Conservation (phyloP, 2,329 filamentous ascomycete genomes). For the Pseudopithomyces maydicus region DNA sequence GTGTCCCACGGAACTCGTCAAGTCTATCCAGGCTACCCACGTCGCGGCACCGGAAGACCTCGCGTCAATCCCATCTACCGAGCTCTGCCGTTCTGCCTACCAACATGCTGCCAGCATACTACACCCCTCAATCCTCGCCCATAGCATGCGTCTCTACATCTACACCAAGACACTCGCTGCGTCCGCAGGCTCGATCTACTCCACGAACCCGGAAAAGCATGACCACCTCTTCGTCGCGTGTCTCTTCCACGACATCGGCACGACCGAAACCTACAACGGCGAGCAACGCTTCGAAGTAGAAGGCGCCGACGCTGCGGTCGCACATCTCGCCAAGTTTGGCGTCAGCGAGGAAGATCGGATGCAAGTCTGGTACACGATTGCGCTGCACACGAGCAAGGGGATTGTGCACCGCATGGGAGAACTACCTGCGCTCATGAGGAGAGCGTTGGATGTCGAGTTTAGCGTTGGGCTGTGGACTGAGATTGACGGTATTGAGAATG, state of each 20-base stretch:
- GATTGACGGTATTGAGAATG: constrained; percentile 14
- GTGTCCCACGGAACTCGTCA: constrained; percentile 2
- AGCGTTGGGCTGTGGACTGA: constrained; percentile 21
- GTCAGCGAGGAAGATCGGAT: constrained; percentile 35
- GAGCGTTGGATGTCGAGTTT: constrained; percentile 50
- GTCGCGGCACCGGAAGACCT: too few species aligned
- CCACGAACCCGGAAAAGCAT: constrained; percentile 45
- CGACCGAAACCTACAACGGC: constrained; percentile 52
- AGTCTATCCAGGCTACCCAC: background rate
- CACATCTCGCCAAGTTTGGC: constrained; percentile 31
- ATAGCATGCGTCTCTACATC: constrained; percentile 73
- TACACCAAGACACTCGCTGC: constrained; percentile 53
- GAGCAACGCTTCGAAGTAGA: constrained; percentile 52
- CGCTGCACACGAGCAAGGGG: constrained; percentile 50
- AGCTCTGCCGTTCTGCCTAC: constrained; percentile 53
- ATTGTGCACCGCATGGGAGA: constrained; percentile 52
- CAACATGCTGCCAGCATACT: constrained; percentile 58
- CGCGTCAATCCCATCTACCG: constrained; percentile 51
- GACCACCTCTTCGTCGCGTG: constrained; percentile 59
- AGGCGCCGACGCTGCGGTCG: constrained; percentile 49
- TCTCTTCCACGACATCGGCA: constrained; percentile 77
- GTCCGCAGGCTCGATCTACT: constrained; percentile 34
- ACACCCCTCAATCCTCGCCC: constrained; percentile 64
- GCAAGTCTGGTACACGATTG: constrained; percentile 54
- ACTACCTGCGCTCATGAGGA: constrained; percentile 44